Evolutionary conservation across 1,284 basidiomycete genomes (phyloP).

Genomic region (Taiwanofungus camphoratus): DNA sequence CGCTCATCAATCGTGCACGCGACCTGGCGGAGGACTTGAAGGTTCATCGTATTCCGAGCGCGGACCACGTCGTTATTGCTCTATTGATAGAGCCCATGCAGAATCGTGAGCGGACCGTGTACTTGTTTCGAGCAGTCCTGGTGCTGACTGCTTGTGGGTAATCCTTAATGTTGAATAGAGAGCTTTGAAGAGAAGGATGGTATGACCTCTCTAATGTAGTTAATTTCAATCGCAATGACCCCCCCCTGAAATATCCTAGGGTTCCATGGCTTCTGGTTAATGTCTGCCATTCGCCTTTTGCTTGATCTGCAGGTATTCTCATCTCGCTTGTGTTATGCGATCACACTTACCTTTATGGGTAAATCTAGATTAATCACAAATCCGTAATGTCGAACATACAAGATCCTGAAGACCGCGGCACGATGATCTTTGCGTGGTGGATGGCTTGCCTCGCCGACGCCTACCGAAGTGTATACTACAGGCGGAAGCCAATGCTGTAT

Average conservation of each 20-base stretch:
- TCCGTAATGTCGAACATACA: conserved; percentile 63
- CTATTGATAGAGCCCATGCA: conserved; percentile 75
- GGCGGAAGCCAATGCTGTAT: conserved; percentile 59
- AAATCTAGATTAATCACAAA: conserved; percentile 70
- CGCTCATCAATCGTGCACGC: conserved; percentile 72
- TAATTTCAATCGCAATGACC: neutral
- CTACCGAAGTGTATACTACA: conserved; percentile 53
- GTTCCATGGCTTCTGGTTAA: conserved; percentile 78
- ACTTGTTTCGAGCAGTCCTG: conserved; percentile 9
- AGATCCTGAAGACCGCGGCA: conserved; percentile 67
- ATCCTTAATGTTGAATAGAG: conserved; percentile 48
- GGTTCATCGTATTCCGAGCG: conserved; percentile 73
- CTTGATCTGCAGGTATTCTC: conserved; percentile 62
- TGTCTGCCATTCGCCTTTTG: conserved; percentile 68
- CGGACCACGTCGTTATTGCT: conserved; percentile 77
- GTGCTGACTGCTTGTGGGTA: neutral
- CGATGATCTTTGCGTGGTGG: conserved; percentile 86
- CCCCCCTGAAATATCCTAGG: conserved; percentile 37
- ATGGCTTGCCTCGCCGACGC: conserved; percentile 57
- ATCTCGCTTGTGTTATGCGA: neutral
- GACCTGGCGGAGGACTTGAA: conserved; percentile 83
- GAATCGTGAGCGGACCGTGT: conserved; percentile 56
- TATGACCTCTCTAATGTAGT: conserved; percentile 24
- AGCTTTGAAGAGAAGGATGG: conserved; percentile 61
- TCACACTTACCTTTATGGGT: conserved; percentile 5